phyloP scores from a whole-genome alignment of 78 protist genomes.

The Dictyostelium intermedium region DNA sequence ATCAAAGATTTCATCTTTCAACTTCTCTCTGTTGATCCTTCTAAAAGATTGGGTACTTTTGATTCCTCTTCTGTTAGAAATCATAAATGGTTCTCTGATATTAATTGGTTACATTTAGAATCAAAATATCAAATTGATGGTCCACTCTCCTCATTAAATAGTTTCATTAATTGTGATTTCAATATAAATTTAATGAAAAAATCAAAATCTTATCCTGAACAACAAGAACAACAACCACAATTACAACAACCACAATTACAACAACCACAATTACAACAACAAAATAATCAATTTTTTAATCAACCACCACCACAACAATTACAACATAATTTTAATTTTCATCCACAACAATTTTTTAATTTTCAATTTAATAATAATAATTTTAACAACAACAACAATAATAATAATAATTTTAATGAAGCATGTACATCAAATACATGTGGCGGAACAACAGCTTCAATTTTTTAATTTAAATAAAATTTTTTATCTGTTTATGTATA shows the following conservation, averaged over 20 bases:
- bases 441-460: conserved; percentile 16
- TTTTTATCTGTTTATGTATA: background rate
- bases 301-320: background rate
- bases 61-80: conserved; percentile 26
- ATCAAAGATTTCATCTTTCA: conserved; percentile 11
- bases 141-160: conserved; percentile 6
- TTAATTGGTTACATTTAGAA: conserved; percentile 43
- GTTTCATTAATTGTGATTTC: background rate
- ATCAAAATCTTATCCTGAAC: background rate
- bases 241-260: background rate
- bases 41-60: background rate
- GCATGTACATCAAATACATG: background rate
- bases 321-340: background rate
- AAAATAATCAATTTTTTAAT: background rate
- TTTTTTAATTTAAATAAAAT: background rate
- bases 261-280: background rate
- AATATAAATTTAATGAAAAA: background rate
- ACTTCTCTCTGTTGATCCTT: background rate
- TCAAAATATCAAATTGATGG: background rate
- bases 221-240: background rate
- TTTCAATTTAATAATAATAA: background rate
- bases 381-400: background rate
- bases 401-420: background rate
- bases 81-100: conserved; percentile 64
- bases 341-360: background rate